A percentile compares a stretch with the other conserved stretches of the same genome.
Evolutionary conservation across 1,284 basidiomycete species (phyloP).

Genomic region (Volvariella surrecta): DNA sequence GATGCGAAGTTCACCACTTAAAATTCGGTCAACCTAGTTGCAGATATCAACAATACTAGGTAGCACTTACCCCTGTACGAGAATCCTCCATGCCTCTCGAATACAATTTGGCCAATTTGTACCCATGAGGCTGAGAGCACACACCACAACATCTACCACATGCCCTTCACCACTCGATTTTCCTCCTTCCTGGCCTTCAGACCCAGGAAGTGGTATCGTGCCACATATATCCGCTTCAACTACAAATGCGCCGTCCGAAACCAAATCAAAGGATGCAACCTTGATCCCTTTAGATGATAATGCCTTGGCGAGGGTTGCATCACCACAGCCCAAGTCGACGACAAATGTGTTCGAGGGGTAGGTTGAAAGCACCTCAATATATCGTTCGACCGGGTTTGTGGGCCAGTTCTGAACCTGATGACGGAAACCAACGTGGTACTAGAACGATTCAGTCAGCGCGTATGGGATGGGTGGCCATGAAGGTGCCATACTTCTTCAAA

Average conservation of each 20-base stretch:
- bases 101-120: constrained; percentile 93
- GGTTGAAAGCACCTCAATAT: constrained; percentile 50
- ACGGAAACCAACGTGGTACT: constrained; percentile 91
- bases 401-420: constrained; percentile 89
- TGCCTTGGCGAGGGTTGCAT: constrained; percentile 78
- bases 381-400: constrained; percentile 78
- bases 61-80: constrained; percentile 65
- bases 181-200: constrained; percentile 40
- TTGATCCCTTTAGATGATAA: constrained; percentile 62
- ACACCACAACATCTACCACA: constrained; percentile 87
- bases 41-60: constrained; percentile 4
- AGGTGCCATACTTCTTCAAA: constrained; percentile 62
- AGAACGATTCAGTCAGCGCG: constrained; percentile 6
- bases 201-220: constrained; percentile 75
- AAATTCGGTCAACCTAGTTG: background rate
- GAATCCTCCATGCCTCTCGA: constrained; percentile 82
- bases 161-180: constrained; percentile 48
- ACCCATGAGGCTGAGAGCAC: constrained; percentile 94
- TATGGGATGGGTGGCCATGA: too few species aligned
- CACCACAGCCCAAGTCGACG: constrained; percentile 93
- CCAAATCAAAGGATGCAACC: constrained; percentile 77
- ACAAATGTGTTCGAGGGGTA: constrained; percentile 68
- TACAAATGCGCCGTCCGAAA: constrained; percentile 66
- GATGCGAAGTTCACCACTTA: constrained; percentile 81
- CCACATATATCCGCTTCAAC: constrained; percentile 75